Conservation (phyloP, 2,329 filamentous ascomycete genomes). For the Raffaelea albimanens region DNA sequence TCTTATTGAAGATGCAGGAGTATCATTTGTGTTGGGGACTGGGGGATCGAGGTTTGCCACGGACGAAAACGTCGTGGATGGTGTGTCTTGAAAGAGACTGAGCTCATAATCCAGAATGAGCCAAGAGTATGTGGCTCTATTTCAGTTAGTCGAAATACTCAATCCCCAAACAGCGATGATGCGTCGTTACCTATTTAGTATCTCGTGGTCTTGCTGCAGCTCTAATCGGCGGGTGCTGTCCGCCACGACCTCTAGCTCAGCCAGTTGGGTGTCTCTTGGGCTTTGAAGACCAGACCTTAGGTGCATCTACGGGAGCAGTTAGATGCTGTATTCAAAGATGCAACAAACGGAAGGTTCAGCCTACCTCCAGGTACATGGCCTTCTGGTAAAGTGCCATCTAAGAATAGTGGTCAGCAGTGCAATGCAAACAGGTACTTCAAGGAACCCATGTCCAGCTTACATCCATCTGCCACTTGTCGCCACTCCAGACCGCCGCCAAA, state of each 20-base stretch:
- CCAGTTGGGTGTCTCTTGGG: background rate
- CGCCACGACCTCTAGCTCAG: too few relatives aligned
- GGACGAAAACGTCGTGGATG: background rate
- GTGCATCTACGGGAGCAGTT: background rate
- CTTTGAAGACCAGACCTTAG: background rate
- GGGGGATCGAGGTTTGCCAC: background rate
- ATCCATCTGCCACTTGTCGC: background rate
- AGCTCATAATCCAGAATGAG: background rate
- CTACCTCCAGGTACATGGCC: background rate
- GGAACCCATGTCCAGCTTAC: background rate
- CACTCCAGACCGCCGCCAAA: background rate
- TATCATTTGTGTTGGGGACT: background rate
- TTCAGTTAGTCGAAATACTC: too few relatives aligned
- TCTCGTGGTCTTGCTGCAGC: too few relatives aligned
- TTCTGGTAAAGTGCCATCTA: background rate
- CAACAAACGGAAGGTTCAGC: background rate
- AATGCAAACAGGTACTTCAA: background rate
- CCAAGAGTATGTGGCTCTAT: background rate
- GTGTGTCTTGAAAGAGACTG: background rate
- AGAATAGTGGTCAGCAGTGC: background rate
- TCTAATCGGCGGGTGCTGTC: too few relatives aligned
- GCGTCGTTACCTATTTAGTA: too few relatives aligned
- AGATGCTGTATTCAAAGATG: background rate
- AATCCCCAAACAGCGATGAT: too few relatives aligned
- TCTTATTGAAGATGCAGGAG: background rate